phyloP scores from a whole-genome alignment of 768 basidiomycete species.

The Clavaria fumosa region DNA sequence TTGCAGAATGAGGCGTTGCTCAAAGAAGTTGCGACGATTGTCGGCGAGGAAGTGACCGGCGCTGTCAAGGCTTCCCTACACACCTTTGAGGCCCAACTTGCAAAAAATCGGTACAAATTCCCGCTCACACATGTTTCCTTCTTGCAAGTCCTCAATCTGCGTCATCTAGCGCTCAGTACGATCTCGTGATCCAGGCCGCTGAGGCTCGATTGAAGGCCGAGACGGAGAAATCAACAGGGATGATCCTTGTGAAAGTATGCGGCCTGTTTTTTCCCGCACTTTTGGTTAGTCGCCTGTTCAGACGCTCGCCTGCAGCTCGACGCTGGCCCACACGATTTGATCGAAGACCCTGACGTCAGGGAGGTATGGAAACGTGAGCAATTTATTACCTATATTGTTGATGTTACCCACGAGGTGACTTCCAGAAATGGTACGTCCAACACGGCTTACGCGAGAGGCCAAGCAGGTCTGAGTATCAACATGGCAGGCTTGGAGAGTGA shows the following conservation, averaged over 20 bases:
- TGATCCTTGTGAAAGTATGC: constrained; percentile 10
- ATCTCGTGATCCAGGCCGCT: constrained; percentile 10
- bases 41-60: constrained; percentile 5
- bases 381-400: neutral
- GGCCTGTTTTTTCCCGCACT: no score
- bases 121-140: no score
- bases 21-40: constrained; percentile 3
- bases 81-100: no score
- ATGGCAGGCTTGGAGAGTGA: constrained; percentile 12
- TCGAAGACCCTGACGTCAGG: constrained; percentile 12
- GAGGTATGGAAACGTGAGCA: constrained; percentile 13
- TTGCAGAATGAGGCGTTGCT: constrained; percentile 6
- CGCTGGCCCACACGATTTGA: constrained; percentile 14
- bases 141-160: no score
- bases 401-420: neutral
- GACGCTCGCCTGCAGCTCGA: constrained; percentile 9
- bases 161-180: constrained; percentile 12
- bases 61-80: neutral
- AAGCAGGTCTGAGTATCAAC: neutral
- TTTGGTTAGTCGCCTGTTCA: neutral
- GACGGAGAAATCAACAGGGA: constrained; percentile 9
- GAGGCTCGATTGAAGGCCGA: constrained; percentile 9
- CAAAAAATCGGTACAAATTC: no score
- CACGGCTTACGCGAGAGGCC: neutral
- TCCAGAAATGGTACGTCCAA: constrained; percentile 13